Evolutionary conservation across 768 basidiomycete species (phyloP).

Genomic region (Auriculariales sp.): DNA sequence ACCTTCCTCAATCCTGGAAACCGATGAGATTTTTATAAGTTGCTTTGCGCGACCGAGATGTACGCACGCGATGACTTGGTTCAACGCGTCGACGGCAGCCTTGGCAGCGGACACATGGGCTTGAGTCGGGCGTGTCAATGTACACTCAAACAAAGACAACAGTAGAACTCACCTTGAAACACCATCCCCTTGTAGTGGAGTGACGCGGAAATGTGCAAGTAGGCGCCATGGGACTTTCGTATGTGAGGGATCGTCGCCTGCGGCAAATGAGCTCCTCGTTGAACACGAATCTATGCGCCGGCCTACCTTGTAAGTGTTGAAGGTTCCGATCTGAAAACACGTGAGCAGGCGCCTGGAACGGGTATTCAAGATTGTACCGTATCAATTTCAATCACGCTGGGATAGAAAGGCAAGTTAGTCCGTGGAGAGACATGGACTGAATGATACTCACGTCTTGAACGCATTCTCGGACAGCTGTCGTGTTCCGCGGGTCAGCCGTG

Average conservation of each 20-base stretch:
- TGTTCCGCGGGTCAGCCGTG: too few species aligned
- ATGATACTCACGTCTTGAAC: constrained; percentile 49
- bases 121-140: constrained; percentile 67
- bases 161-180: neutral
- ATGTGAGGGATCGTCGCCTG: constrained; percentile 71
- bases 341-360: neutral
- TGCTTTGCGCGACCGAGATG: too few species aligned
- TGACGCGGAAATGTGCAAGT: constrained; percentile 81
- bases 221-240: constrained; percentile 58
- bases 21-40: too few species aligned
- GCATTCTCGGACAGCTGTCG: constrained; percentile 80
- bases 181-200: constrained; percentile 65
- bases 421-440: neutral
- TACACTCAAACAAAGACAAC: too few species aligned
- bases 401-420: neutral
- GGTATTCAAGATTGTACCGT: constrained; percentile 33
- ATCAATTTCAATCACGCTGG: constrained; percentile 75
- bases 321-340: constrained; percentile 61
- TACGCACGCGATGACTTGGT: constrained; percentile 69
- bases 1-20: constrained; percentile 93
- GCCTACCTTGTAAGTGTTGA: constrained; percentile 89
- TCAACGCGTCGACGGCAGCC: constrained; percentile 83
- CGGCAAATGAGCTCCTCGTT: too few species aligned
- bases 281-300: too few species aligned
- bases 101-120: constrained; percentile 92